These are phyloP conservation scores for Plasmodium inui DNA, from an alignment of 169 alveolate genomes.

Conservation along the genomic window DNA sequence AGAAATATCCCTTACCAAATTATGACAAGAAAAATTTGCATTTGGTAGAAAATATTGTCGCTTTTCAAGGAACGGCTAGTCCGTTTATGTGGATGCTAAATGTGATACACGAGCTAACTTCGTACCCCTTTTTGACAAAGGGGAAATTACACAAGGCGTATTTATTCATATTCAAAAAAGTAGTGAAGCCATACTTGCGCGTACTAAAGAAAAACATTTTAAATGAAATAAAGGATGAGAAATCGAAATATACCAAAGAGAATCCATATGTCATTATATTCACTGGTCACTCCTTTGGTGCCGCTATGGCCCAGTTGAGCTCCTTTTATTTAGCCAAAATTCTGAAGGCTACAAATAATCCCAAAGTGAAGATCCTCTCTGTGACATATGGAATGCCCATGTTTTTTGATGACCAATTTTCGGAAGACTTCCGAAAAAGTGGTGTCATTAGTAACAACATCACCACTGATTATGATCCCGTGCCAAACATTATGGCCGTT, in stretches of 20 bases:
- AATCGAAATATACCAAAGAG: constrained; percentile 50
- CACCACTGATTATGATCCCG: constrained; percentile 41
- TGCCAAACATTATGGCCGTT: constrained; percentile 33
- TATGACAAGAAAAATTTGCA: constrained; percentile 42
- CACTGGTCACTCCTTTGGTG: constrained; percentile 74
- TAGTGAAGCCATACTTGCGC: constrained; percentile 48
- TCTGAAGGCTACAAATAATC: constrained; percentile 20
- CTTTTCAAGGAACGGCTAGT: constrained; percentile 65
- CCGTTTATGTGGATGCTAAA: constrained; percentile 55
- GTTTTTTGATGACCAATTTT: constrained; percentile 34
- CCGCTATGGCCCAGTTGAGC: constrained; percentile 67
- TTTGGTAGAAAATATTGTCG: constrained; percentile 34
- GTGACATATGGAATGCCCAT: constrained; percentile 58
- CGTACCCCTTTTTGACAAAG: constrained; percentile 54
- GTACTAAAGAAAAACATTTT: constrained; percentile 32
- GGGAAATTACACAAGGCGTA: constrained; percentile 68
- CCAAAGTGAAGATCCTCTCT: constrained; percentile 13
- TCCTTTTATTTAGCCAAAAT: constrained; percentile 51
- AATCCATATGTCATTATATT: constrained; percentile 59
- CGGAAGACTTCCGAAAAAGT: constrained; percentile 47
- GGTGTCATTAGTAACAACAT: constrained; percentile 54
- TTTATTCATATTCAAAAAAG: constrained; percentile 34
- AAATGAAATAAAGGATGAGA: constrained; percentile 45
- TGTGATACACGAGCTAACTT: constrained; percentile 47
- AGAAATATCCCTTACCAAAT: constrained; percentile 53